These are phyloP conservation scores for Symbiodinium pilosum DNA, from an alignment of 73 alveolate species.

Conservation along the genomic window DNA sequence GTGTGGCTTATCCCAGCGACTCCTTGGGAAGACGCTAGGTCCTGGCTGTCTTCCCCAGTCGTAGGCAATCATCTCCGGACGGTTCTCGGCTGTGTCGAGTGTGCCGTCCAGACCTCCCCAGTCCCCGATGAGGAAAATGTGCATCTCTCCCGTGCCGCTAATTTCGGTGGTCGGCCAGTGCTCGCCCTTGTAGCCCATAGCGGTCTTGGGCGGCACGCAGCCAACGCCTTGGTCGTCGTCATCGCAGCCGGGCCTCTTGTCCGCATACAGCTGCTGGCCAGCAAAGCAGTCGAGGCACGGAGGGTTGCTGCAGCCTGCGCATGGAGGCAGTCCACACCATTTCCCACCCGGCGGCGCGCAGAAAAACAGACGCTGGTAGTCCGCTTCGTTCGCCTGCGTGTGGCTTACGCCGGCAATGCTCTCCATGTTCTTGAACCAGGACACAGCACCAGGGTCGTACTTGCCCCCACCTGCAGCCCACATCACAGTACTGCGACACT, in stretches of 20 bases:
- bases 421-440: constrained; percentile 41
- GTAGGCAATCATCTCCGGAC: constrained; percentile 86
- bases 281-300: constrained; percentile 75
- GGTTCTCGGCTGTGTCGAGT: constrained; percentile 35
- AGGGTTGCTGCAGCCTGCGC: constrained; percentile 80
- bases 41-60: constrained; percentile 86
- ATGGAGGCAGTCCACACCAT: constrained; percentile 56
- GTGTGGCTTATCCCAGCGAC: constrained; percentile 67
- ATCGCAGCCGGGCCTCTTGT: constrained; percentile 45
- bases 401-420: constrained; percentile 65
- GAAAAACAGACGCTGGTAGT: constrained; percentile 70
- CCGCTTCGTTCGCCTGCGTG: constrained; percentile 27
- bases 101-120: constrained; percentile 83
- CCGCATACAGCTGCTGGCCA: constrained; percentile 40
- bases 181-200: constrained; percentile 74
- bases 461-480: constrained; percentile 83
- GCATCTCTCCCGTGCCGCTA: constrained; percentile 66
- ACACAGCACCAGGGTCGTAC: constrained; percentile 20
- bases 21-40: constrained; percentile 71
- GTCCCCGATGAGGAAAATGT: constrained; percentile 62
- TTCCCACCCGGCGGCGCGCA: constrained; percentile 86
- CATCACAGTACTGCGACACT: constrained; percentile 41
- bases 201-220: constrained; percentile 55
- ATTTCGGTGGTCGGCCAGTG: constrained; percentile 71
- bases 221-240: constrained; percentile 34